phyloP scores from a whole-genome alignment of 805 yeast species.

The Saturnispora mendoncae region DNA sequence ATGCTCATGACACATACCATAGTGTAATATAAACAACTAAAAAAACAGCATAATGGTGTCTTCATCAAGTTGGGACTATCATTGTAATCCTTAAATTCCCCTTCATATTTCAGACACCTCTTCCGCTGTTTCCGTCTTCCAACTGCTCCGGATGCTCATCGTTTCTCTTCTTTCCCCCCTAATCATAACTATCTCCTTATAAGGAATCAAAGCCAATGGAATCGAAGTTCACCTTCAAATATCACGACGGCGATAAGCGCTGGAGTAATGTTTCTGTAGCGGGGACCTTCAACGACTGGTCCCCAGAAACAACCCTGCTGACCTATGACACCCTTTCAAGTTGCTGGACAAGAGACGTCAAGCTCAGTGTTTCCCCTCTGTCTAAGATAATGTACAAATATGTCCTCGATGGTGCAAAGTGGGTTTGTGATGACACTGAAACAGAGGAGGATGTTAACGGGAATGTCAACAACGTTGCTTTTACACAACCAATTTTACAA shows the following conservation, averaged over 20 bases:
- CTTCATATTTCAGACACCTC: no score
- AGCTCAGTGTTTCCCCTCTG: slow-evolving; percentile 1
- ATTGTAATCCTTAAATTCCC: no score
- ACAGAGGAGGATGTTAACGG: slow-evolving; percentile 22
- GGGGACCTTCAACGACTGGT: slow-evolving; percentile 18
- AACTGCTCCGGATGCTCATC: neutral
- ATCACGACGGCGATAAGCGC: neutral
- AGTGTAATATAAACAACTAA: no score
- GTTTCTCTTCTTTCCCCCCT: neutral
- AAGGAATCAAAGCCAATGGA: neutral
- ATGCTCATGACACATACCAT: no score
- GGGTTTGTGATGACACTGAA: slow-evolving; percentile 22
- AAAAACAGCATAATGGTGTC: no score
- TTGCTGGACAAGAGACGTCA: slow-evolving; percentile 6
- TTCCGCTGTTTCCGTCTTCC: no score
- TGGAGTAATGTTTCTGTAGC: slow-evolving; percentile 15
- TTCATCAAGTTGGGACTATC: no score
- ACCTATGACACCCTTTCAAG: slow-evolving; percentile 8
- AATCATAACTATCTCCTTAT: no score
- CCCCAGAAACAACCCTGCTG: slow-evolving; percentile 8
- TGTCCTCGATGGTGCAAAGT: slow-evolving; percentile 20
- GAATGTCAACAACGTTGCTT: slow-evolving; percentile 21
- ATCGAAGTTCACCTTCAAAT: neutral
- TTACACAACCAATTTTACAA: no score
- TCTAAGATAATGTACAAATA: slow-evolving; percentile 23